Base-by-base conservation (phyloP, 73 alveolate species). In the Tetrahymena borealis region DNA sequence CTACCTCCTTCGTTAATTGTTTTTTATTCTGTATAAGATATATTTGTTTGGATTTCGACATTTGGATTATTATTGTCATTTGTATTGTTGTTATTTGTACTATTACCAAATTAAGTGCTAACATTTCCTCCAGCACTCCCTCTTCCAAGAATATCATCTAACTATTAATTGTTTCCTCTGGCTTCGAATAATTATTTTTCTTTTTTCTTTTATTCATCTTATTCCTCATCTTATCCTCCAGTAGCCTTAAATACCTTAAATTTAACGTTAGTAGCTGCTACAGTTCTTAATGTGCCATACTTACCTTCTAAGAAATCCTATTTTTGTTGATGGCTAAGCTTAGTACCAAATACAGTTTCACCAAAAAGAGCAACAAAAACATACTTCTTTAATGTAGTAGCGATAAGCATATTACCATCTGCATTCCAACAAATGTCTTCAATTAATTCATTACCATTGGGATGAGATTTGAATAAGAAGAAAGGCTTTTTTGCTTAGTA, bases 351-450 rank as follows among this genome's bases (percentile, higher is more conserved):
- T n/a, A 60, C 85, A 93, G 90, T 93, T 10, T 60, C 39, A 32
- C 78, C 32, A 41, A 92, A 93, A 32, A 79, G 38, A 13, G 91
- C 78, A 28, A 93, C 11, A 39, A 93, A 39, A 12, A 92, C 77
- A 92, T 92, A 92, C 90, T 92, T 92, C 78, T 79, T 92, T 7
- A 91, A 38, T 33, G 95, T 92, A 0, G 95, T 92, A 13, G 95
- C 95, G 16, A 92, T 79, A 7, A 92, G 32, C 37, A 79, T 39
- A 31, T 85, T 92, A 38, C 95, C 95, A 20, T 36, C 60, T 11
- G 39, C 78, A 79, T 38, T 37, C 95, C 95, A 92, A 38, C 90
- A 35, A 28, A 92, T 38, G 78, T 92, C 95, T 85, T 92, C 95
- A 24, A 92, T 92, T 31, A 92, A 85, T 32, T 92, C 95, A 36